Base-by-base conservation (phyloP, 352 stramenopile genomes). In the Globisporangium middletonii region DNA sequence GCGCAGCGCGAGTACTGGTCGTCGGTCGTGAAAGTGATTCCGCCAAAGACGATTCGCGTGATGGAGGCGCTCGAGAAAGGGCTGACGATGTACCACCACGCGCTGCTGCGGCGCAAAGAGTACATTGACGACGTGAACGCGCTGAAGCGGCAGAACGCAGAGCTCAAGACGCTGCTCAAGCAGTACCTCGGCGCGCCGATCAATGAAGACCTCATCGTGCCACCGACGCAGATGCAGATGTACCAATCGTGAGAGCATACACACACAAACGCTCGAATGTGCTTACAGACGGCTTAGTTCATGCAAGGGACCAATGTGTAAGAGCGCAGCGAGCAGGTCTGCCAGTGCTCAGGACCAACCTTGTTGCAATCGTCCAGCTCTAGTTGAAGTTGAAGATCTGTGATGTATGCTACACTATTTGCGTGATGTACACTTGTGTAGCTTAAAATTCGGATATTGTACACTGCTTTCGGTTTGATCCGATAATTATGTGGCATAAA, bases 141-240 rank as follows among this genome's bases (percentile, higher is more conserved):
- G 30, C 82, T 98, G 43, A 81, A 90, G 51, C 55, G 62, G 37
- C 86, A 97, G 62, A 98, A 98, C 59, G 60, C 65, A 13, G 77
- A 97, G 70, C 84, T 97, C 56, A 97, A 97, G 70, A 75, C 68
- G 27, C 63, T 97, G 26, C 71, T 97, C 35, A 93, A 95, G 53
- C 83, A 97, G 51, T 97, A 97, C 57, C 64, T 97, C 12, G 80
- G 77, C 23, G 82, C 81, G 4, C 64, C 79, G 11, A 89, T 94
- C 60, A 92, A 94, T 64, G 81, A 89, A 44, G 79, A 92, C 54
- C 73, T 95, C 49, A 72, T 92, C 26, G 75, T 95, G n/a, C 83
- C 86, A 7, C 86, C 86, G 18, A 90, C 83, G 6, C 82, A 95
- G 60, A 89, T 92, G 74, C 75, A 87, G 61, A 63, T 86, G 33